Evolutionary conservation across 176 grass and related monocot species (phyloP).

Genomic region (Aegilops speltoides): DNA sequence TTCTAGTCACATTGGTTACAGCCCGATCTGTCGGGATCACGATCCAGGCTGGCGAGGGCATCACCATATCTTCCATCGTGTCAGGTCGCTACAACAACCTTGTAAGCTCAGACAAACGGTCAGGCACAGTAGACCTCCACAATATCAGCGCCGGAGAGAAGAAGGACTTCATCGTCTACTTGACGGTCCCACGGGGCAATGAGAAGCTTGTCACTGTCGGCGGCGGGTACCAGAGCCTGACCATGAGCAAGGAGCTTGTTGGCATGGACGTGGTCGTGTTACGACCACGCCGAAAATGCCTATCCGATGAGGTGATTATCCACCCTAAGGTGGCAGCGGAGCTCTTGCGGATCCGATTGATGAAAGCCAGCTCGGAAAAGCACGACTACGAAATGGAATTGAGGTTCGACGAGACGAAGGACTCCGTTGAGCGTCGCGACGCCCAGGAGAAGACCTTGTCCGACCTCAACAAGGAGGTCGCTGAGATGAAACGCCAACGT

Average conservation of each 20-base stretch:
- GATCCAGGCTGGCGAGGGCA: not conserved
- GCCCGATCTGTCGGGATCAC: not conserved
- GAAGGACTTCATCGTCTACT: not conserved
- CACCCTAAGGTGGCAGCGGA: not conserved
- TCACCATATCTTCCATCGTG: not conserved
- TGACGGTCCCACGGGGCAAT: not conserved
- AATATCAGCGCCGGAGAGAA: not conserved
- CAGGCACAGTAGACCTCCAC: not conserved
- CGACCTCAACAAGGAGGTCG: not conserved
- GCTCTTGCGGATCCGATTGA: not conserved
- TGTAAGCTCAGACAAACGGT: not conserved
- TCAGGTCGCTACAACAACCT: not conserved
- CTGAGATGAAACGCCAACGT: not conserved
- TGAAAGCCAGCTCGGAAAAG: not conserved
- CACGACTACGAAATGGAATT: too few relatives aligned
- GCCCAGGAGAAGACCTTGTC: not conserved
- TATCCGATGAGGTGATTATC: not conserved
- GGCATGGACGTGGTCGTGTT: not conserved
- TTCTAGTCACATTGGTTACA: not conserved
- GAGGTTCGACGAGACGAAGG: not conserved
- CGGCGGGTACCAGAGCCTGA: not conserved
- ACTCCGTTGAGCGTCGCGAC: not conserved
- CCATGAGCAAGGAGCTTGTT: not conserved
- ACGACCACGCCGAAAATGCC: not conserved
- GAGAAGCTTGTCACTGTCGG: not conserved